Percentiles rank a stretch among this genome's conserved stretches.
These are phyloP conservation scores for Ophiocordyceps unilateralis DNA, from an alignment of 2,329 filamentous ascomycete genomes.

Conservation along the genomic window DNA sequence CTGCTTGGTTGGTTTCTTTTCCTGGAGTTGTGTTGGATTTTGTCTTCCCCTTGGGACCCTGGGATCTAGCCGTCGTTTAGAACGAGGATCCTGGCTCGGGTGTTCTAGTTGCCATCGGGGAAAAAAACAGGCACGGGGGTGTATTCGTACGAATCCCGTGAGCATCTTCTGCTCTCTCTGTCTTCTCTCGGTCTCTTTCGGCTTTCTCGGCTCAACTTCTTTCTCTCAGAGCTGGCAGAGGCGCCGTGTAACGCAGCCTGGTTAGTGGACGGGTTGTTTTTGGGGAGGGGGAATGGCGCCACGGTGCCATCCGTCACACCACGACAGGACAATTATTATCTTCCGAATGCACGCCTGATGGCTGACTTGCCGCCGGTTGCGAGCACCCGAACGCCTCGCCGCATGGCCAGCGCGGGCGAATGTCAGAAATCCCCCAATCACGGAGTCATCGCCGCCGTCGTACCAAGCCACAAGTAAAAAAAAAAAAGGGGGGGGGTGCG, in stretches of 20 bases:
- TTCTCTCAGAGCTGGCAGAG: neutral
- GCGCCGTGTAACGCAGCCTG: neutral
- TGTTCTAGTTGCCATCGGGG: too few relatives aligned
- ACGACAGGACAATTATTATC: conserved; percentile 1
- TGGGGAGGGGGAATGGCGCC: conserved; percentile 3
- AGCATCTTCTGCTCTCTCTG: too few relatives aligned
- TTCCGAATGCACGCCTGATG: neutral
- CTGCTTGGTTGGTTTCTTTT: too few relatives aligned
- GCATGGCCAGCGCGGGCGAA: too few relatives aligned
- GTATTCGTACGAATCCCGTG: too few relatives aligned
- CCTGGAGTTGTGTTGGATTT: too few relatives aligned
- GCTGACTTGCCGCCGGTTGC: neutral
- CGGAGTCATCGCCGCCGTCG: neutral
- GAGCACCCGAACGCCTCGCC: neutral
- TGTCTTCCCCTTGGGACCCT: too few relatives aligned
- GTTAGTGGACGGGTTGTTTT: neutral
- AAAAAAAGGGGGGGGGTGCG: neutral
- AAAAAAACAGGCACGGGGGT: too few relatives aligned
- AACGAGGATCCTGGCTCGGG: too few relatives aligned
- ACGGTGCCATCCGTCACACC: conserved; percentile 1
- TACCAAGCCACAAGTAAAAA: too few relatives aligned
- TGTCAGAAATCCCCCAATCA: neutral
- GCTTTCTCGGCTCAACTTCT: neutral
- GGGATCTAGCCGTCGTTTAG: too few relatives aligned
- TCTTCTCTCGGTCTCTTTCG: neutral